phyloP scores from a whole-genome alignment of 2,329 filamentous ascomycete genomes.

The Diaporthe eres region DNA sequence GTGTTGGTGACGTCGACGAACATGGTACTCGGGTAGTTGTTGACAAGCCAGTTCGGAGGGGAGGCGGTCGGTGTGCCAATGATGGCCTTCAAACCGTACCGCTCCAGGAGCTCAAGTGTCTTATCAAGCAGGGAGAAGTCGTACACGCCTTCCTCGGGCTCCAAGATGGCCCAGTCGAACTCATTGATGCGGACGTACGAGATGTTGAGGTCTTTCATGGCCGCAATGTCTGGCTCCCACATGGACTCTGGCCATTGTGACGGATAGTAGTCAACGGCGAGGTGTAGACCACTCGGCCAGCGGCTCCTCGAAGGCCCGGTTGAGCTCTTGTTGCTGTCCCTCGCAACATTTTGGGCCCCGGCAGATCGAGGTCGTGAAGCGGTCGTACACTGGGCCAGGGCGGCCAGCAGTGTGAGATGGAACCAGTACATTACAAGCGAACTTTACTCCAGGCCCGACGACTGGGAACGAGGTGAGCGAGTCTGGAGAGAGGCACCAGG shows the following conservation, averaged over 20 bases:
- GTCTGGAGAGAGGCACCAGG: too few species aligned
- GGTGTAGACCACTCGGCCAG: slow-evolving; percentile 44
- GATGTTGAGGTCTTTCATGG: slow-evolving; percentile 44
- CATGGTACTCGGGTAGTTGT: slow-evolving; percentile 43
- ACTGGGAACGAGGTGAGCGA: too few species aligned
- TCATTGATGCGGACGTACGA: slow-evolving; percentile 46
- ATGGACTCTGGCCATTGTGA: slow-evolving; percentile 45
- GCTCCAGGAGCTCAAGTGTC: slow-evolving; percentile 42
- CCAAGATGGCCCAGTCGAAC: slow-evolving; percentile 45
- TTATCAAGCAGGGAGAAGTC: slow-evolving; percentile 45
- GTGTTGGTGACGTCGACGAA: slow-evolving; percentile 46
- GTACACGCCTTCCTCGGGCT: slow-evolving; percentile 44
- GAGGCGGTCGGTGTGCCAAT: slow-evolving; percentile 45
- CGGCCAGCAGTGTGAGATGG: slow-evolving; percentile 17
- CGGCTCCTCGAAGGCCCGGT: slow-evolving; percentile 38
- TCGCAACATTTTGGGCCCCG: neutral
- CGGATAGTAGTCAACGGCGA: slow-evolving; percentile 46
- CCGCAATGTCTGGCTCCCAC: slow-evolving; percentile 45
- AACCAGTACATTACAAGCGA: slow-evolving; percentile 20
- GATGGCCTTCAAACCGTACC: slow-evolving; percentile 45
- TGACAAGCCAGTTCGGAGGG: slow-evolving; percentile 44
- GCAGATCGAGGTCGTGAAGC: neutral
- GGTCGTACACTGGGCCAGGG: slow-evolving; percentile 18
- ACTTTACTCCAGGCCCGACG: neutral
- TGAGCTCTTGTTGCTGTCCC: neutral